Conservation (phyloP, 345 rosid genomes). For the Zanthoxylum bungeanum region DNA sequence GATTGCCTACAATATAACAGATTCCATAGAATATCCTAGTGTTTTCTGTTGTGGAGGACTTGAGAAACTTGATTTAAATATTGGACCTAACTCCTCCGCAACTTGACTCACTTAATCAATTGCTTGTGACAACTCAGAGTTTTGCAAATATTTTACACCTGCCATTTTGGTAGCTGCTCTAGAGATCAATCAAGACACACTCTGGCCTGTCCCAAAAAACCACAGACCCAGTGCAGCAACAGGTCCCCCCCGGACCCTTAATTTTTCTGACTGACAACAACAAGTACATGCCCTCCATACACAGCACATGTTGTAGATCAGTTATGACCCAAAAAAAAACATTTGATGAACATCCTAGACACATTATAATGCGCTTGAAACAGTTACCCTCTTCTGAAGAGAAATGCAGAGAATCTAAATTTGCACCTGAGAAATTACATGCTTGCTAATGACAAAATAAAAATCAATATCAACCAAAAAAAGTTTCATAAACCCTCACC, state of each 20-base stretch:
- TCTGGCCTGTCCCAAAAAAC: neutral
- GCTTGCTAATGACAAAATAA: neutral
- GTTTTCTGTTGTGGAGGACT: neutral
- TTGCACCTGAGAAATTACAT: neutral
- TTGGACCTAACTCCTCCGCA: neutral
- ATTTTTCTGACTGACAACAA: no score
- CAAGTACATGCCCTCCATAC: neutral
- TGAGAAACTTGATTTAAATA: no score
- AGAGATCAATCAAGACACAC: no score
- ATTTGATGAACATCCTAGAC: neutral
- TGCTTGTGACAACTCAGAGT: neutral
- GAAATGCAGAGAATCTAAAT: neutral
- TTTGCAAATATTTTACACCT: no score
- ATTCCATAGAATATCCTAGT: neutral
- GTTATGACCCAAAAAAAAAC: neutral
- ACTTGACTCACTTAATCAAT: neutral
- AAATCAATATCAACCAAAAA: neutral
- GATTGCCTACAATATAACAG: neutral
- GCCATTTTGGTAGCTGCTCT: neutral
- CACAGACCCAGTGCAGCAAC: neutral
- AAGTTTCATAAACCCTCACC: neutral
- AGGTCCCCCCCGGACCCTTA: neutral
- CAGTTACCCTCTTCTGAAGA: neutral
- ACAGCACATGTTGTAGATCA: neutral
- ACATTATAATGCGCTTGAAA: neutral